Base-by-base conservation (phyloP, 108 stramenopile species). In the Stephanodiscus triporus region DNA sequence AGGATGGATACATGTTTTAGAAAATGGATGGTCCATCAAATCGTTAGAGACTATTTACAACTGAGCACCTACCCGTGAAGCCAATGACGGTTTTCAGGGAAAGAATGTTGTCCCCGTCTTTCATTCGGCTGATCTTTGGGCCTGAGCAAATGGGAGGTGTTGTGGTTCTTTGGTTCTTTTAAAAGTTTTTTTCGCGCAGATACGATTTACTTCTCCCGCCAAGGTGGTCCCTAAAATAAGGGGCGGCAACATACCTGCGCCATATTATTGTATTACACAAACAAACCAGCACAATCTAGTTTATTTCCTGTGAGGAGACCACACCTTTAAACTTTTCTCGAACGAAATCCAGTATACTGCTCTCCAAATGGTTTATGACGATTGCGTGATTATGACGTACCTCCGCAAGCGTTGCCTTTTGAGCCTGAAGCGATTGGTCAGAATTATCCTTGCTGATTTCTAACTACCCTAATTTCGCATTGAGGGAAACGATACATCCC, bases 41-140 rank as follows among this genome's bases (percentile, higher is more conserved):
- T 53, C 8, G 17, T 6, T 10, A 17, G 51, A 19, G 1, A 20
- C 17, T 1, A 20, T 4, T 4, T 8, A 1, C 17, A 51, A 1
- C 19, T 51, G 17, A 32, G 68, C 43, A 43, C 72, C 70, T 56
- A 77, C 82, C 82, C 6, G 77, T 83, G 73, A 86, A 86, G 22
- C 85, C 85, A 65, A 86, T 86, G 51, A 77, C 82, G 0, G 82
- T 81, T 29, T 84, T 53, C 14, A 86, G 78, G n/a, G 64, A 75
- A 13, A 84, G 76, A 34, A 75, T 58, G 13, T 54, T 19, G 68
- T 61, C 54, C 24, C 14, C 37, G 26, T 38, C 37, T 27, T 29
- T 24, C 55, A 24, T 56, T 24, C 29, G 6, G 51, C 24, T 53
- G 23, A 6, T 53, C 51, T 6, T 20, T 4, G 6, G 36, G 6